phyloP scores from a whole-genome alignment of 192 early-diverging fungal genomes.

The Coemansia nantahalensis region DNA sequence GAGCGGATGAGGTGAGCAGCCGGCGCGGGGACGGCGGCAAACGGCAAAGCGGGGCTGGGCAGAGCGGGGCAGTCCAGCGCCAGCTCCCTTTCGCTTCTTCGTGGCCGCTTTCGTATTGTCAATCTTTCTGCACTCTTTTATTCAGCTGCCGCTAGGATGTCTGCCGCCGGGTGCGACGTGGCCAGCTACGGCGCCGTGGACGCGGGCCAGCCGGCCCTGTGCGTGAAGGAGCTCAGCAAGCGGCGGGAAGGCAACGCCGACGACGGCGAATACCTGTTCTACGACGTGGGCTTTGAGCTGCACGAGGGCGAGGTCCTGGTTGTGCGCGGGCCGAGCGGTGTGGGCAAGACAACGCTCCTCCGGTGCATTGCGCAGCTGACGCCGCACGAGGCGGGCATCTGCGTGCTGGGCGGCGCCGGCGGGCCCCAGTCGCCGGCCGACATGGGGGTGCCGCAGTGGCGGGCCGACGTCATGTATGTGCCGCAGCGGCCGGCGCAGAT shows the following conservation, averaged over 20 bases:
- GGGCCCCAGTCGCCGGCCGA: slow-evolving; percentile 42
- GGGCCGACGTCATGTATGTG: slow-evolving; percentile 81
- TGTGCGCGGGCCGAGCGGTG: slow-evolving; percentile 69
- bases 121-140: not conserved
- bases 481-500: slow-evolving; percentile 73
- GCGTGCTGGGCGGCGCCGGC: slow-evolving; percentile 43
- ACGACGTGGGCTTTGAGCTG: slow-evolving; percentile 57
- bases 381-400: slow-evolving; percentile 58
- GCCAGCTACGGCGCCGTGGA: slow-evolving; percentile 17
- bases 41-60: no score
- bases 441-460: slow-evolving; percentile 68
- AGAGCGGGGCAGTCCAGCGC: no score
- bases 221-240: slow-evolving; percentile 42
- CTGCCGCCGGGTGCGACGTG: not conserved
- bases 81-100: no score
- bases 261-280: slow-evolving; percentile 39
- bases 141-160: no score
- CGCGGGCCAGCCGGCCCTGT: slow-evolving; percentile 12
- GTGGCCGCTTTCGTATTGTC: no score
- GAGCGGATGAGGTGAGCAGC: no score
- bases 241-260: slow-evolving; percentile 17
- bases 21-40: no score
- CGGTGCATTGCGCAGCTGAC: slow-evolving; percentile 78
- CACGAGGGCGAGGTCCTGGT: slow-evolving; percentile 57
- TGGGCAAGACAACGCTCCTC: slow-evolving; percentile 81